phyloP scores from a whole-genome alignment of 352 stramenopile genomes.

The Globisporangium yorkense region DNA sequence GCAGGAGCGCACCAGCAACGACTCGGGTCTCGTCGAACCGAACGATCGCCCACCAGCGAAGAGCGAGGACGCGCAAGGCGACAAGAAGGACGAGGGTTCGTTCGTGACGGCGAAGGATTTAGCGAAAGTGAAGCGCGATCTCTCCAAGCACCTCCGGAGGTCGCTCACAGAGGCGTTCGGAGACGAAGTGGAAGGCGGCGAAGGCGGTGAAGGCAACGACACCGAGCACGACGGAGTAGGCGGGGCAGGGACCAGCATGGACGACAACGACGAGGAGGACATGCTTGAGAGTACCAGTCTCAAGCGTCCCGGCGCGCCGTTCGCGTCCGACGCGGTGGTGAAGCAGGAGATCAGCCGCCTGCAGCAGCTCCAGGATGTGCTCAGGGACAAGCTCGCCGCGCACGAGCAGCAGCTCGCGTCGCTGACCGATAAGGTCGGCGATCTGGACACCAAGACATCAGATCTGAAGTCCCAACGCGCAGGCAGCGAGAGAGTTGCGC shows the following conservation, averaged over 20 bases:
- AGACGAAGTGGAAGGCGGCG: slow-evolving; percentile 23
- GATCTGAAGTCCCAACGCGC: slow-evolving; percentile 3
- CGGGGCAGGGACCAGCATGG: not conserved
- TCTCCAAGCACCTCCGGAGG: slow-evolving; percentile 39
- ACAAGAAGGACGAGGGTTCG: slow-evolving; percentile 9
- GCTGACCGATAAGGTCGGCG: slow-evolving; percentile 25
- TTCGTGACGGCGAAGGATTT: slow-evolving; percentile 50
- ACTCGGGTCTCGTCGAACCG: slow-evolving; percentile 1
- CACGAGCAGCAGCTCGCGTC: slow-evolving; percentile 33
- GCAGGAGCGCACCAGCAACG: slow-evolving; percentile 15
- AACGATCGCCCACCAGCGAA: not conserved
- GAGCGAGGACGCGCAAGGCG: slow-evolving; percentile 3
- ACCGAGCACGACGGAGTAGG: slow-evolving; percentile 20
- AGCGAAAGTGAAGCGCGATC: slow-evolving; percentile 29
- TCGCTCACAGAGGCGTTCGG: slow-evolving; percentile 39
- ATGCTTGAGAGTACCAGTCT: slow-evolving; percentile 3
- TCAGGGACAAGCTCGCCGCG: slow-evolving; percentile 26
- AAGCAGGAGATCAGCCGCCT: slow-evolving; percentile 38
- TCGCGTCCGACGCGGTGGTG: slow-evolving; percentile 34
- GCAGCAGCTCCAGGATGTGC: slow-evolving; percentile 25
- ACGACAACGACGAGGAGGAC: not conserved
- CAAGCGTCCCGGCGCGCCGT: slow-evolving; percentile 24
- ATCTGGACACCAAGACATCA: slow-evolving; percentile 21
- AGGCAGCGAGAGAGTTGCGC: not conserved
- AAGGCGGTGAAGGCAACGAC: slow-evolving; percentile 21